Conservation (phyloP, 495 filamentous ascomycete genomes). For the Schizothecium vesticola region DNA sequence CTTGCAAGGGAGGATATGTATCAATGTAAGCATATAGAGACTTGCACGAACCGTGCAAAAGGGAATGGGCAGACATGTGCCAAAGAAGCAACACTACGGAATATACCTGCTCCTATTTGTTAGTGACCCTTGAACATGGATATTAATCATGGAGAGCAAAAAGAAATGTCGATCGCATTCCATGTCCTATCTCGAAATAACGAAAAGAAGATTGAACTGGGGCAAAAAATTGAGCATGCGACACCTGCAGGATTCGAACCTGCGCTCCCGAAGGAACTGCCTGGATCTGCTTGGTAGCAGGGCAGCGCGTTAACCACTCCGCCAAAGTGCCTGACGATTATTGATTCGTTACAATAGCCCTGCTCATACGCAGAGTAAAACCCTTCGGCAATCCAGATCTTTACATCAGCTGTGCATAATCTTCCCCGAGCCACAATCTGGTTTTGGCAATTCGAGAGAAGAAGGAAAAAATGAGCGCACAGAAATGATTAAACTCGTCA, state of each 20-base stretch:
- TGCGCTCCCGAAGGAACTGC: background rate
- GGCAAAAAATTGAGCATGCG: background rate
- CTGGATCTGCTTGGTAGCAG: background rate
- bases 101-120: too few species aligned
- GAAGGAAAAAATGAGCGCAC: too few species aligned
- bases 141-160: background rate
- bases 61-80: background rate
- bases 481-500: too few species aligned
- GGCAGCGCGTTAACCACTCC: background rate
- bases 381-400: background rate
- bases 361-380: background rate
- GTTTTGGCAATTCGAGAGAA: too few species aligned
- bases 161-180: background rate
- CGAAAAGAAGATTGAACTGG: too few species aligned
- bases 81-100: background rate
- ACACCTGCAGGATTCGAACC: background rate
- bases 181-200: background rate
- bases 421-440: too few species aligned
- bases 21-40: background rate
- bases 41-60: background rate
- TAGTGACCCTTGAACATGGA: too few species aligned
- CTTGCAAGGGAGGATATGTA: background rate
- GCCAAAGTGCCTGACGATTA: background rate
- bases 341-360: fast-evolving
- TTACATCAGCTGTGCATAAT: background rate